Percentiles rank a stretch among this genome's conserved stretches.
Evolutionary conservation across 371 early-diverging fungal species (phyloP).

Genomic region (Sporodiniella umbellata): DNA sequence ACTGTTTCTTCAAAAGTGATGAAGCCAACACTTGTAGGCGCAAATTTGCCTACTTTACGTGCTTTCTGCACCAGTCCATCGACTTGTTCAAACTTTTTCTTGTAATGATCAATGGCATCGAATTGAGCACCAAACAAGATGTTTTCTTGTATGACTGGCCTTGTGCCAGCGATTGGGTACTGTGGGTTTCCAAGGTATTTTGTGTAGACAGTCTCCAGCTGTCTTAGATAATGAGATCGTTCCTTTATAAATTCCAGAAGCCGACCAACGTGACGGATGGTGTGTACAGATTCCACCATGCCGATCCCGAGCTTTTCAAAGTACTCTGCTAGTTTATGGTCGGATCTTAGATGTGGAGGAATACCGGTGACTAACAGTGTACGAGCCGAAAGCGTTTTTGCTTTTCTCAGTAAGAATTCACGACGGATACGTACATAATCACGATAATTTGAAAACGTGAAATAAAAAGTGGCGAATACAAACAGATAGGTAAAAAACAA

Average conservation of each 20-base stretch:
- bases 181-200: constrained; percentile 51
- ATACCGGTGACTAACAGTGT: constrained; percentile 59
- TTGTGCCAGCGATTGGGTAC: not conserved
- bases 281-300: constrained; percentile 56
- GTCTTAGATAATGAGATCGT: constrained; percentile 38
- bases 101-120: constrained; percentile 70
- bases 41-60: constrained; percentile 50
- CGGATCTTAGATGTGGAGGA: constrained; percentile 50
- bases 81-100: constrained; percentile 56
- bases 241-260: constrained; percentile 43
- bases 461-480: constrained; percentile 57
- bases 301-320: constrained; percentile 58
- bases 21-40: constrained; percentile 70
- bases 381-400: constrained; percentile 51
- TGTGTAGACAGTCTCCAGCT: constrained; percentile 40
- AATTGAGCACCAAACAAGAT: constrained; percentile 49
- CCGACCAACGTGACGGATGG: constrained; percentile 54
- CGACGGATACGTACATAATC: constrained; percentile 56
- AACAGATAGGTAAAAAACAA: constrained; percentile 63
- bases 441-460: constrained; percentile 58
- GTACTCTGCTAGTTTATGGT: constrained; percentile 51
- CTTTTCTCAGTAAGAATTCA: constrained; percentile 45
- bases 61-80: constrained; percentile 60
- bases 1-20: constrained; percentile 77
- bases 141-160: constrained; percentile 30